Evolutionary conservation across 495 filamentous ascomycete genomes (phyloP).

Genomic region (Sabuloglossum arenarium): DNA sequence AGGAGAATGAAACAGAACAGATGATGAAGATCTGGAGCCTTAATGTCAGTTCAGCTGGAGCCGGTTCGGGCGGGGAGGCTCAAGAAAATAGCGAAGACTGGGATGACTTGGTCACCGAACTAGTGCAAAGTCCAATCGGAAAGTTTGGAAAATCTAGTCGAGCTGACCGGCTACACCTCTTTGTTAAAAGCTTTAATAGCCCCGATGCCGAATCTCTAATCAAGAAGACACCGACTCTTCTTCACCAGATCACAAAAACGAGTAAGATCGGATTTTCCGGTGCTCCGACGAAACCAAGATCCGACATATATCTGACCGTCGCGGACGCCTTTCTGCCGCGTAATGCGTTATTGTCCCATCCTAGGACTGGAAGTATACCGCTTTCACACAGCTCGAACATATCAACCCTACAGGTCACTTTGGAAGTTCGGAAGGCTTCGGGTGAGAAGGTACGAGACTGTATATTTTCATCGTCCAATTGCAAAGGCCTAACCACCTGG

Average conservation of each 20-base stretch:
- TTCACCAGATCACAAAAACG: conserved; percentile 61
- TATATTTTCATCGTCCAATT: conserved; percentile 72
- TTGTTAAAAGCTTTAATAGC: conserved; percentile 51
- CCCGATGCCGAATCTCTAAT: conserved; percentile 63
- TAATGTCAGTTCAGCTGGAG: conserved; percentile 17
- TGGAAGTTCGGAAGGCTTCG: conserved; percentile 60
- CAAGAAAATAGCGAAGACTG: conserved; percentile 26
- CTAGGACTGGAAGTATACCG: conserved; percentile 50
- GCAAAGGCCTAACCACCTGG: conserved; percentile 57
- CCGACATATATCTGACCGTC: conserved; percentile 85
- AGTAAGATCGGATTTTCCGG: conserved; percentile 88
- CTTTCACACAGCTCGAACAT: conserved; percentile 39
- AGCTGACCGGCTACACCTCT: conserved; percentile 54
- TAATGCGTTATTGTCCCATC: conserved; percentile 62
- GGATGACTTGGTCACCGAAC: conserved; percentile 50
- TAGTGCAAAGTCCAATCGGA: conserved; percentile 50
- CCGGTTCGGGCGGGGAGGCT: conserved; percentile 29
- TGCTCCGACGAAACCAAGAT: conserved; percentile 66
- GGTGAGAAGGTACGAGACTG: conserved; percentile 71
- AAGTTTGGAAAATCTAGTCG: conserved; percentile 49
- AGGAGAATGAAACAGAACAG: conserved; percentile 56
- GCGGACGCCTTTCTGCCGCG: conserved; percentile 50
- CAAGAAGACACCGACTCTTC: conserved; percentile 65
- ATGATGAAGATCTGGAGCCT: conserved; percentile 64
- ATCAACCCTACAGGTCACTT: conserved; percentile 63